Conservation (phyloP, 352 stramenopile species). For the Globisporangium rhizosaccharum region DNA sequence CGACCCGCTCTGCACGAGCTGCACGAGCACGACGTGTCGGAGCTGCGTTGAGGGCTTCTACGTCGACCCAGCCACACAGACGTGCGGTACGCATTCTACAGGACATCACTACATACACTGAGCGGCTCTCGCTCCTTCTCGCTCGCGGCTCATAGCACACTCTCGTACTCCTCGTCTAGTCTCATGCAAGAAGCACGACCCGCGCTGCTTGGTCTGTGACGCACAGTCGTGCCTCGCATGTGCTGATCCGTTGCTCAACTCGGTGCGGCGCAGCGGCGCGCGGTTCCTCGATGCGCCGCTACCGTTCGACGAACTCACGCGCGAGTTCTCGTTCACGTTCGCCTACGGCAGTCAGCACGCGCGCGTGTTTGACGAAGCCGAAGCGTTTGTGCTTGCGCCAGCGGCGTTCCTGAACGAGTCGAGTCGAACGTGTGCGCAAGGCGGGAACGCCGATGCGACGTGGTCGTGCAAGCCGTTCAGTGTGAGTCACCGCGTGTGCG, state of each 20-base stretch:
- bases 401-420: conserved; percentile 42
- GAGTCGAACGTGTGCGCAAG: conserved; percentile 58
- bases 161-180: conserved; percentile 20
- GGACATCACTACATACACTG: not conserved
- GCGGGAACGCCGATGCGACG: conserved; percentile 36
- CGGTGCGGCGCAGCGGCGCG: conserved; percentile 84
- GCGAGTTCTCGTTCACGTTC: conserved; percentile 88
- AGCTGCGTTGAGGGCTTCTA: conserved; percentile 86
- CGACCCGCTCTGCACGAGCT: conserved; percentile 85
- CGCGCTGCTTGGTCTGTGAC: conserved; percentile 88
- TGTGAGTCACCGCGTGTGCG: conserved; percentile 86
- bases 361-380: conserved; percentile 90
- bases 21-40: conserved; percentile 72
- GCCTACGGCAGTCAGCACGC: conserved; percentile 89
- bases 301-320: conserved; percentile 83
- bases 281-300: conserved; percentile 60
- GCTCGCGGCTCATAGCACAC: not conserved
- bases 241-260: conserved; percentile 88
- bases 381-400: conserved; percentile 58
- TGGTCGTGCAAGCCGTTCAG: conserved; percentile 54
- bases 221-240: conserved; percentile 77
- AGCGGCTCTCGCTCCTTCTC: not conserved
- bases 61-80: conserved; percentile 52
- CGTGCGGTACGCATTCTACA: conserved; percentile 41
- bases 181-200: conserved; percentile 85